Percentiles rank a stretch among this genome's conserved stretches.
phyloP scores from a whole-genome alignment of 345 rosid genomes.

The Raphanus raphanistrum region DNA sequence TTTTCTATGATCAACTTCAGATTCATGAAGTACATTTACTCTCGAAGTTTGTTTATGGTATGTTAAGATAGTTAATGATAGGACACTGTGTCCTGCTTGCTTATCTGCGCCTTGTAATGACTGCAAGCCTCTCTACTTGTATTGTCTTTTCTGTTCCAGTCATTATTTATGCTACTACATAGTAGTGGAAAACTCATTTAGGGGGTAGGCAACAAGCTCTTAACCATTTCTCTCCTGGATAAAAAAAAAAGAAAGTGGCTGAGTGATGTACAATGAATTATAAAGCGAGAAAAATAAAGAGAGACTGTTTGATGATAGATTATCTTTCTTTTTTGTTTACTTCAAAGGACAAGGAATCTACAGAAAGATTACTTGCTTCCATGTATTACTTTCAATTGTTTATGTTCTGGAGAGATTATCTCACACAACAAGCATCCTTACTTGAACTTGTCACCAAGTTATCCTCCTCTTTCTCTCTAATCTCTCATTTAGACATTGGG shows the following conservation, averaged over 20 bases:
- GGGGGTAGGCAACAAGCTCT: neutral
- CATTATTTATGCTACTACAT: neutral
- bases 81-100: neutral
- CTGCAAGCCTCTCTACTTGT: neutral
- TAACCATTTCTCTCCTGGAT: neutral
- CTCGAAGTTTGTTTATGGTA: neutral
- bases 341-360: slow-evolving; percentile 35
- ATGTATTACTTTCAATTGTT: slow-evolving; percentile 37
- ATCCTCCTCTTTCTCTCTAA: slow-evolving; percentile 34
- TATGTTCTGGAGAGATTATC: slow-evolving; percentile 10
- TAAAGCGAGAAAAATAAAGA: slow-evolving; percentile 12
- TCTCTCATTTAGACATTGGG: slow-evolving; percentile 5
- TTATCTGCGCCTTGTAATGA: neutral
- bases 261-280: neutral
- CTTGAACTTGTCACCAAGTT: slow-evolving; percentile 61
- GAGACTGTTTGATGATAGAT: neutral
- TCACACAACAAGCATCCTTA: slow-evolving; percentile 52
- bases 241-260: neutral
- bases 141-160: slow-evolving; percentile 1
- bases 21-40: neutral
- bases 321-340: slow-evolving; percentile 3
- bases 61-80: neutral
- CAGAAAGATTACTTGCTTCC: slow-evolving; percentile 67
- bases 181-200: neutral
- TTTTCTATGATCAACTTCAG: slow-evolving; percentile 1